Base-by-base conservation (phyloP, 2,329 filamentous ascomycete genomes). In the Gaeumannomyces tritici region DNA sequence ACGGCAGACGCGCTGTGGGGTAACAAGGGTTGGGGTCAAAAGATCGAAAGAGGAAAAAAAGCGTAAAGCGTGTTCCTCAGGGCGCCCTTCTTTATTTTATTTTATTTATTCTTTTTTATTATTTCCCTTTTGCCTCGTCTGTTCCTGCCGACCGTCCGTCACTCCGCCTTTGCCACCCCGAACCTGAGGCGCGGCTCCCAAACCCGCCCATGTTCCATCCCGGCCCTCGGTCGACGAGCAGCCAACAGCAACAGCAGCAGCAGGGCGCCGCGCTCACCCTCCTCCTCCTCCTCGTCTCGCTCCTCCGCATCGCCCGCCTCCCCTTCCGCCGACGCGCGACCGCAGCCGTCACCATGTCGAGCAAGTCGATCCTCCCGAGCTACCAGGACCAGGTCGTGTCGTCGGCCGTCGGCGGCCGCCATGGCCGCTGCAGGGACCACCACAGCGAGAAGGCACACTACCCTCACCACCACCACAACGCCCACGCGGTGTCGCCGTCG, bases 291-390 rank as follows among this genome's bases (percentile, higher is more conserved):
- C 18, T 47, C 51, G 28, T 28, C 54, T 29, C 59, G 42, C 24
- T 61, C 27, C 59, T 61, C 42, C 51, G 51, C 59, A 12, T 61
- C 29, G 21, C 26, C 28, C 51, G 24, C 2, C 9, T 33, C 1
- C 31, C 51, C 21, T 55, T 56, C 51, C 56, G 56, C 56, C 56
- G 56, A 21, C 56, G 42, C 42, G 42, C 33, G 2, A 21, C 27
- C 42, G 18, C 15, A 15, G 21, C 31, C 42, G 42, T 18, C 15
- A 9, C 31, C 33, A 61, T 61, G 59, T 61, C 59, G 42, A 33
- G 42, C 59, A 61, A 61, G 18, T 55, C 59, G 33, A 47, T 61
- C 47, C 59, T 61, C 59, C 59, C 59, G n/a, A 61, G 47, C 59
- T 61, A 61, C 59, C 42, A 51, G 21, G 59, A 55, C 27, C 35